phyloP scores from a whole-genome alignment of 495 filamentous ascomycete genomes.

The Hypoxylon crocopeplum region DNA sequence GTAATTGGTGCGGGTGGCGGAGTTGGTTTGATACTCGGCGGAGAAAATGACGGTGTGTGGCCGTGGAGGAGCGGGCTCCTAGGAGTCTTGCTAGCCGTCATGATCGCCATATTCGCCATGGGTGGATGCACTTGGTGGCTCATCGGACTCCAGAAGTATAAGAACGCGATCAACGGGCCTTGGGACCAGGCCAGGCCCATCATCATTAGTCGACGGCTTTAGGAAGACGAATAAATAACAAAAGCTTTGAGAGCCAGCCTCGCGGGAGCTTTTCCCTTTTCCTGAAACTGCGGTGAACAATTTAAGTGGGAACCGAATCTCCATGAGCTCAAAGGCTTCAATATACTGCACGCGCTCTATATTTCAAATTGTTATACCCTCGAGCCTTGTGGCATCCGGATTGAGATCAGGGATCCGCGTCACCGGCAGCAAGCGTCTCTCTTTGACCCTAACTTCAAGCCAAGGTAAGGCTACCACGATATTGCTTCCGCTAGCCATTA shows the following conservation, averaged over 20 bases:
- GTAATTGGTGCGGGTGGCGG: conserved; percentile 80
- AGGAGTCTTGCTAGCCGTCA: conserved; percentile 72
- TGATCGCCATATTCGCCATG: conserved; percentile 75
- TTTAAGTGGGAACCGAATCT: background rate
- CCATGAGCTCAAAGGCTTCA: background rate
- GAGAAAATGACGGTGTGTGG: conserved; percentile 49
- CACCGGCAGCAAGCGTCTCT: too few species aligned
- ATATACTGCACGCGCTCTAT: too few species aligned
- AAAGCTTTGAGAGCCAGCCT: background rate
- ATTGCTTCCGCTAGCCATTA: too few species aligned
- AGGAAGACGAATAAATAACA: conserved; percentile 52
- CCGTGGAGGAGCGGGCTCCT: conserved; percentile 78
- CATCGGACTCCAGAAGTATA: conserved; percentile 96
- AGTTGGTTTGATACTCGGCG: conserved; percentile 70
- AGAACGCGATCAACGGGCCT: conserved; percentile 97
- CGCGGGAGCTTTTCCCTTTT: background rate
- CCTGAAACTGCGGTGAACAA: background rate
- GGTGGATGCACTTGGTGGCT: conserved; percentile 98
- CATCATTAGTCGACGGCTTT: conserved; percentile 60
- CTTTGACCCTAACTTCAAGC: too few species aligned
- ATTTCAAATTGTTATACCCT: too few species aligned
- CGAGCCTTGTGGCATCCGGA: too few species aligned
- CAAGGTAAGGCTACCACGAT: too few species aligned
- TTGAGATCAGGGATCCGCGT: too few species aligned
- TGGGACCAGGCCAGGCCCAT: conserved; percentile 97